Base-by-base conservation (phyloP, 1,284 basidiomycete species). In the Ganoderma meredithae region DNA sequence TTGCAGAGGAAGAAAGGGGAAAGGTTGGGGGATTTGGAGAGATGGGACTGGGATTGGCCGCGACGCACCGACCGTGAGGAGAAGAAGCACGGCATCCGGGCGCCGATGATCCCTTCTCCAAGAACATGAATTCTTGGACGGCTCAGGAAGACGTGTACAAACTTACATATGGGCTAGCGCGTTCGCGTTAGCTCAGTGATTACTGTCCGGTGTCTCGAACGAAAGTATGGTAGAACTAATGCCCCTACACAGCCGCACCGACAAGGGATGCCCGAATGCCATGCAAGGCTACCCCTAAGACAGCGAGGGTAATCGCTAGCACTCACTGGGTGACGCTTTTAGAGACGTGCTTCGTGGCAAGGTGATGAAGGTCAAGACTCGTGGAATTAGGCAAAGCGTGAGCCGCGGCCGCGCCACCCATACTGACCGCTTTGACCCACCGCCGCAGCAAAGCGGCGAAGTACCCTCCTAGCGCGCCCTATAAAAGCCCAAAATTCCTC, bases 61-160 rank as follows among this genome's bases (percentile, higher is more conserved):
- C 13, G 7, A 36, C 36, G 27, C 31, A 31, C 52, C 3, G 52
- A 33, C 52, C 52, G 52, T 55, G 52, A 55, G 52, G 27, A 55
- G 52, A 55, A 55, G 52, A 55, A 55, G 52, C 52, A 33, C 52
- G 52, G 22, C 27, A 27, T 33, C 52, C 15, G n/a, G n/a, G n/a
- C n/a, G 52, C 52, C 13, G 52, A 31, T 17, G 13, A 8, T 55
- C 6, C 15, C 52, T 33, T 17, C 52, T 33, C 15, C 52, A 25
- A 55, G 15, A 27, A 55, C 6, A 25, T 1, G 22, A 25, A 13
- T 49, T 25, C 47, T 49, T 22, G 22, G 1, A 12, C 10, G 25
- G 22, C 10, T 8, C 22, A 25, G 1, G 47, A 25, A 10, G n/a
- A 25, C 22, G 25, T 25, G 12, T 25, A 1, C 17, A 47, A 9